Percentiles rank a stretch among this genome's conserved stretches.
Evolutionary conservation across 352 stramenopile genomes (phyloP).

Genomic region (Phytophthora parvispora): DNA sequence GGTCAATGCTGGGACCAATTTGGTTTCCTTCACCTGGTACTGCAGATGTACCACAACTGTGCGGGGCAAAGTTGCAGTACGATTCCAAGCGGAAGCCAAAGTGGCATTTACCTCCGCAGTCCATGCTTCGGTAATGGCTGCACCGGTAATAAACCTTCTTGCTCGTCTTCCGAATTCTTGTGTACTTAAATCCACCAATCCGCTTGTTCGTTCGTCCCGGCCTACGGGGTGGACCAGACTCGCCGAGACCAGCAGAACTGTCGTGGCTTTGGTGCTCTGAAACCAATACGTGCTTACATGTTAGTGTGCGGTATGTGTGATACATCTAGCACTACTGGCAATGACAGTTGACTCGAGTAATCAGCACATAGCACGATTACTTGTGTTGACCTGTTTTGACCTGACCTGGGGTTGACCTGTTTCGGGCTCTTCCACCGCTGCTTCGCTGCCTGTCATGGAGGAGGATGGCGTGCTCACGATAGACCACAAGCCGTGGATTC

Average conservation of each 20-base stretch:
- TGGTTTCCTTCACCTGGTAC: neutral
- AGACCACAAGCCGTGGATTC: no score
- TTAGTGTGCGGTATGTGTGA: no score
- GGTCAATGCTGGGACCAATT: neutral
- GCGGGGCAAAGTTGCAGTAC: neutral
- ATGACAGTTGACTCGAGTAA: neutral
- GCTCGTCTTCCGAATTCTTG: neutral
- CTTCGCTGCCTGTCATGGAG: no score
- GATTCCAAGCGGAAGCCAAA: neutral
- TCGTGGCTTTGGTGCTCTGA: neutral
- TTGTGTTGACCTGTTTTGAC: neutral
- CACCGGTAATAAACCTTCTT: neutral
- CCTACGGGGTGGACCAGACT: neutral
- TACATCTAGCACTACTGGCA: no score
- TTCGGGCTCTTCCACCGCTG: neutral
- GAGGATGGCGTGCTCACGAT: no score
- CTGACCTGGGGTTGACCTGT: neutral
- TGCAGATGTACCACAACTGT: neutral
- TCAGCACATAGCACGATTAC: neutral
- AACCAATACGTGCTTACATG: neutral
- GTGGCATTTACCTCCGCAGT: conserved; percentile 2
- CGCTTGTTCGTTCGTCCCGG: neutral
- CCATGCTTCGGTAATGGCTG: neutral
- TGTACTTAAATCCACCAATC: neutral
- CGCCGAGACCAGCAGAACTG: neutral